Conservation (phyloP, 2,329 filamentous ascomycete genomes). For the Periconia sp. region DNA sequence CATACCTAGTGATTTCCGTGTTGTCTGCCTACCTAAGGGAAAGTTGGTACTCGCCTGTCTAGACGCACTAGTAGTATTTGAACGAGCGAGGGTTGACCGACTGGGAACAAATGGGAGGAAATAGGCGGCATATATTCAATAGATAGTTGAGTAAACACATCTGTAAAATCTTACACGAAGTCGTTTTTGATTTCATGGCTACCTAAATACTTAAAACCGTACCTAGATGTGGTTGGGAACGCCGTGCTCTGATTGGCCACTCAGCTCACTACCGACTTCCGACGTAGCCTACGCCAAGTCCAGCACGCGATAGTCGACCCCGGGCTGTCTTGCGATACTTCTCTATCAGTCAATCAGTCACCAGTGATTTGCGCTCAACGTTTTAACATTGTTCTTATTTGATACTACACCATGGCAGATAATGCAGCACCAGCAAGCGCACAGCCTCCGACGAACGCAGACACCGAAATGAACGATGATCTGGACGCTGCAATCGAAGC, state of each 20-base stretch:
- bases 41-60: too few relatives aligned
- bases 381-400: background rate
- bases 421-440: constrained; percentile 8
- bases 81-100: too few relatives aligned
- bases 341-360: too few relatives aligned
- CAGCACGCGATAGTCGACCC: background rate
- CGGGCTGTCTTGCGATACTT: too few relatives aligned
- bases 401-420: constrained; percentile 34
- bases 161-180: too few relatives aligned
- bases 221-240: background rate
- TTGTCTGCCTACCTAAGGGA: too few relatives aligned
- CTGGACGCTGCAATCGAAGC: constrained; percentile 46
- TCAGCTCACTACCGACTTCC: background rate
- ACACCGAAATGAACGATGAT: constrained; percentile 38
- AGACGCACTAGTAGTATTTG: too few relatives aligned
- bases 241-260: background rate
- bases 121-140: too few relatives aligned
- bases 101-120: too few relatives aligned
- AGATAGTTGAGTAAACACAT: too few relatives aligned
- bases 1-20: background rate
- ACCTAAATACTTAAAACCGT: too few relatives aligned
- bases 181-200: too few relatives aligned
- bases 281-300: background rate
- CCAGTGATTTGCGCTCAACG: background rate
- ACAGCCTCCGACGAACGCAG: constrained; percentile 29